Base-by-base conservation (phyloP, 345 rosid genomes). In the Citrus hindsii region DNA sequence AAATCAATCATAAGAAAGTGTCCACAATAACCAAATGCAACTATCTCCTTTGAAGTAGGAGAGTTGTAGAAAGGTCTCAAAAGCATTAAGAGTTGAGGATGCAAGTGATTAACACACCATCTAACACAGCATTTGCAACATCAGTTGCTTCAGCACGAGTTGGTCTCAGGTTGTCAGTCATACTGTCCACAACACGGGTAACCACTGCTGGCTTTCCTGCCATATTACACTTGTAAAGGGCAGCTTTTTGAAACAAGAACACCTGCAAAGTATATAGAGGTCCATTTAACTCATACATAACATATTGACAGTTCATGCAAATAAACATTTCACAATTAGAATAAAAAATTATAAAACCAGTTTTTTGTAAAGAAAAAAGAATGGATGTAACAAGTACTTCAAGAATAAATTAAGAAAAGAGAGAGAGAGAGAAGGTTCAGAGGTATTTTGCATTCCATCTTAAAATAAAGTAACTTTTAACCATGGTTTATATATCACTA, bases 81-180 rank as follows among this genome's bases (percentile, higher is more conserved):
- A 74, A 35, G 68, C 16, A 79, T 69, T 46, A 74, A 61, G 27
- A 37, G 16, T 46, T 7, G 22, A 67, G n/a, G 59, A 13, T 24
- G 74, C 9, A 69, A 68, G 51, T 71, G 21, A 40, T 38, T 56
- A 13, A 78, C 84, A 27, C 76, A 94, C 98, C 99, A 81, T 93
- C 99, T 75, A 95, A 85, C 59, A 95, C 99, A 77, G 99, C 99
- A 87, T 95, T 95, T 61, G 99, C 99, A 81, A 95, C 99, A 87
- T 95, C 98, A 81, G 99, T 95, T 75, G 99, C 98, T 82, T 95
- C 98, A 19, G 99, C 99, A 85, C 98, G 98, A 80, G 98, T 93
- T 81, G 97, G 99, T 69, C 98, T 85, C 80, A 95, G 85, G 84
- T 95, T 95, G 85, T 86, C 93, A 55, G 98, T 95, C 99, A 95